Base-by-base conservation (phyloP, 768 basidiomycete genomes). In the Filobasidium wieringae region DNA sequence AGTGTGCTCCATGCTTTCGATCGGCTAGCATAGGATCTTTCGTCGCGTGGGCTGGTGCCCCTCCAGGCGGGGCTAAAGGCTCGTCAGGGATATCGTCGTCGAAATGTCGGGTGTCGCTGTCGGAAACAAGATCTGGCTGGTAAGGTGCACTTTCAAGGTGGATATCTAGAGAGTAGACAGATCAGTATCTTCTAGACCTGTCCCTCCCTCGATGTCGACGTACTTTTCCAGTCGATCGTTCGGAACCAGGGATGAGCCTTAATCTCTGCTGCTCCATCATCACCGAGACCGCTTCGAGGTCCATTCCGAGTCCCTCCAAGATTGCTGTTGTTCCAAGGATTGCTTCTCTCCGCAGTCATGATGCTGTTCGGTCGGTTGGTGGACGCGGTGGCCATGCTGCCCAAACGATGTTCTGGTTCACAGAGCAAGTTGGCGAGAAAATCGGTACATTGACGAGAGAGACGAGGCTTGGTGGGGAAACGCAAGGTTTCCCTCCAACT, bases 81-180 rank as follows among this genome's bases (percentile, higher is more conserved):
- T 92, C 88, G 34, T 86, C 77, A 22, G 88, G 88, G 67, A 95
- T 96, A 73, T 93, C 89, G 53, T 85, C 82, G 73, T 97, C 92
- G 63, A 99, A 96, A 74, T 99, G 92, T 60, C 83, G 80, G 15
- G 93, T 96, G 72, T 97, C 91, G 66, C 85, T 87, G 27, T 87
- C 85, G 63, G 82, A 78, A 30, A 71, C 77, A 58, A 99, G 80
- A 62, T 90, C 84, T 30, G 93, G 95, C 59, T 81, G 82, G 78
- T 92, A 97, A 15, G 92, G 92, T 11, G 92, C 87, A 54, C 81
- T 79, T 69, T 84, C 84, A 51, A 79, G 79, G 72, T 91, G 89
- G 34, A 96, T 84, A 66, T 85, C 70, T 73, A 32, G 26, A 43
- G 29, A 6, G 33, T 7, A 22, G 43, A 27, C 15, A 27, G 22